phyloP scores from a whole-genome alignment of 225 moss, liverwort and hornwort genomes.

The Straminergon stramineum region DNA sequence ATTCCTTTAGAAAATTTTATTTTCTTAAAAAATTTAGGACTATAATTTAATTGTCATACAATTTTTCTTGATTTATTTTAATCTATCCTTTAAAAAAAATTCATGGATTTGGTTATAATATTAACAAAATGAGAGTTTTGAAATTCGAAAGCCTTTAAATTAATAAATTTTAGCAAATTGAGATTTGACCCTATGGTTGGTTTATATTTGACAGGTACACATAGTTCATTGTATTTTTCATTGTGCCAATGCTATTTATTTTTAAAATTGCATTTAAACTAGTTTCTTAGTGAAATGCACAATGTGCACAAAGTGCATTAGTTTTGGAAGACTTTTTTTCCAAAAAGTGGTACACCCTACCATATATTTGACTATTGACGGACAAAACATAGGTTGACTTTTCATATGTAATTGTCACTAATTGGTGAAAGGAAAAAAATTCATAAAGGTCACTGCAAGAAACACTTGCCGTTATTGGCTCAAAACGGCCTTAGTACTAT shows the following conservation, averaged over 20 bases:
- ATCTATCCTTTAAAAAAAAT: no score
- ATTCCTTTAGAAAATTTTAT: background rate
- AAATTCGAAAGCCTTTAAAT: background rate
- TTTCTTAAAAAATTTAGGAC: no score
- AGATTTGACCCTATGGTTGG: fast-evolving
- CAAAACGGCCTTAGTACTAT: no score
- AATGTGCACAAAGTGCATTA: background rate
- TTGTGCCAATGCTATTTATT: background rate
- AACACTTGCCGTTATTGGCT: no score
- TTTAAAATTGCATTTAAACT: background rate
- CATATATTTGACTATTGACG: no score
- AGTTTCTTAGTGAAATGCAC: fast-evolving
- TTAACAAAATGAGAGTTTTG: background rate
- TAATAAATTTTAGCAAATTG: background rate
- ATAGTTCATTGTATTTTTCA: background rate
- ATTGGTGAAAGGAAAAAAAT: background rate
- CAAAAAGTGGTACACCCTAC: background rate
- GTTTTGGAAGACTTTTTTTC: background rate
- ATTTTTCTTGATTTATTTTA: no score
- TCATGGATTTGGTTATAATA: background rate
- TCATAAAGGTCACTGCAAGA: no score
- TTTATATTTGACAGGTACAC: background rate
- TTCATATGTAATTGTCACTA: background rate
- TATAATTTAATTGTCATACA: background rate
- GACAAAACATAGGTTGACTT: background rate